Evolutionary conservation across 1,139 yeast species (phyloP), one percentile per base, ranked within the genome.

Genomic region (Arxiozyma slooffiae): DNA sequence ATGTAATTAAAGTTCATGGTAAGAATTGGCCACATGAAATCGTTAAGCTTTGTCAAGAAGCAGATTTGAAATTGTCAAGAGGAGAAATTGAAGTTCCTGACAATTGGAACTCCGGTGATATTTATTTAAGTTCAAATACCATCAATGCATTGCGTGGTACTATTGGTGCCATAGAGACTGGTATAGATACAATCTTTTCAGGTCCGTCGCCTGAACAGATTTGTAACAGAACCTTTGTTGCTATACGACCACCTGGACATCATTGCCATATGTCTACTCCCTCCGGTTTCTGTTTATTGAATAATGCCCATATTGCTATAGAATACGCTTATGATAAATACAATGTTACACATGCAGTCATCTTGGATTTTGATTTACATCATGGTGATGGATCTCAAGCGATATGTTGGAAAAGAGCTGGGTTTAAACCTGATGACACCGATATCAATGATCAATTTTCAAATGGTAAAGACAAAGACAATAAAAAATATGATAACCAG

Each of bases 351-450:
- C 95, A 87, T 67, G 89, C 89, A 18, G 92, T 85, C 1, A 83
- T 87, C 26, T 70, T 87, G 38, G 96, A 87, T 64, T 83, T 87
- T 55, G 96, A 87, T 66, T 72, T 87, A 48, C 96, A 87, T 62
- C 96, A 87, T 62, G 96, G 96, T n/a, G 96, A 87, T 66, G 96
- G 96, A 5, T 79, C 87, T 6, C 96, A 87, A 61, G 95, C 86
- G 66, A 83, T 87, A 26, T 82, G 94, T 58, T 86, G 92, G 90
- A 83, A 82, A 59, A 72, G 85, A 57, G 85, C 87, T 21, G 67
- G 67, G 2, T 64, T 64, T 48, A 62, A 72, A 41, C 79, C 66
- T 1, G 67, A 64, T 23, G 64, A 57, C 38, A 41, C 18, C n/a
- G 6, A 30, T 30, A 30, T n/a, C 7, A 16, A 9, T 18, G 20